Base-by-base conservation (phyloP, 768 basidiomycete genomes). In the Auricularia sp. region DNA sequence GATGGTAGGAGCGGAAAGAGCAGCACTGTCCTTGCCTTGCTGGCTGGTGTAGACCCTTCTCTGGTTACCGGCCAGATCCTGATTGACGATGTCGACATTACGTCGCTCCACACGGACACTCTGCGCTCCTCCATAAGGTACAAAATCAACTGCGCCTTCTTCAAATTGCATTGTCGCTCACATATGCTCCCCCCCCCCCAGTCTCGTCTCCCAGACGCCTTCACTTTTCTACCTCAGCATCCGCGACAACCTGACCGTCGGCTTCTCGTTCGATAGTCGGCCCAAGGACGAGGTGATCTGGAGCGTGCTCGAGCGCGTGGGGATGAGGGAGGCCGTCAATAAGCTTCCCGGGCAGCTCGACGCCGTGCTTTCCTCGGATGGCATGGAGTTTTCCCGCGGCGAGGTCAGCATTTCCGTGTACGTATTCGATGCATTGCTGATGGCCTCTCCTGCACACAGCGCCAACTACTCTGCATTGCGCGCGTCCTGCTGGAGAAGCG, bases 1-100 rank as follows among this genome's bases (percentile, higher is more conserved):
- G n/a, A 16, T 23, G 23, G 1, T 36, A 64, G 63, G 14, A 58
- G 53, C 56, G 64, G 64, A 4, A 65, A 65, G 35, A 65, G 64
- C 29, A 62, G 43, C 34, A 65, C 61, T 1, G 64, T 62, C 3
- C 61, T 44, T 18, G 61, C 61, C 1, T 23, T 65, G 21, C 53
- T 65, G 16, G 42, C 43, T 7, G 60, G 39, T 11, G 61, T 65
- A 6, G 60, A 61, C 39, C 36, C 61, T 36, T 53, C 61, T 1
- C 34, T 62, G 6, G 35, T 61, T 11, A 36, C 36, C 44, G 64
- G 64, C 2, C 39, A 62, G 61, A 65, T 65, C 23, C 29, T 47
- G 12, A 65, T 65, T 53, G 64, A 65, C 47, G 61, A 47, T 18
- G 64, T 65, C 21, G 64, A 65, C 35, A 65, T 62, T 33, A 35